Percentiles rank a stretch among this genome's conserved stretches.
phyloP scores from a whole-genome alignment of 768 basidiomycete species.

The Lentinula sp. region DNA sequence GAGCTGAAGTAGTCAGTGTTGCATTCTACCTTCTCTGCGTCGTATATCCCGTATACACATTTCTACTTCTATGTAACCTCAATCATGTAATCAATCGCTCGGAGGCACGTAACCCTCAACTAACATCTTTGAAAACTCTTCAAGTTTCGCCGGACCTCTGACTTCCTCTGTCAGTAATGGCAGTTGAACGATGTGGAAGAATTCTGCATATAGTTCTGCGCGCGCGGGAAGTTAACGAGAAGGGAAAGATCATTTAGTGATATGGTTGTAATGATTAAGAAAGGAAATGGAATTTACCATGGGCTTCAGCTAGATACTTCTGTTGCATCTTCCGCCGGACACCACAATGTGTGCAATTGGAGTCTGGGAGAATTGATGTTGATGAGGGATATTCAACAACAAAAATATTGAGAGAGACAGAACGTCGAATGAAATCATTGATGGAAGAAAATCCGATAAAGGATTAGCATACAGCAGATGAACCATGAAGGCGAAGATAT shows the following conservation, averaged over 20 bases:
- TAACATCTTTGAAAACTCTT: constrained; percentile 90
- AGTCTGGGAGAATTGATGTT: constrained; percentile 41
- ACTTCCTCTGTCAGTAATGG: constrained; percentile 97
- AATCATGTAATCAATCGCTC: neutral
- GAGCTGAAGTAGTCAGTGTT: neutral
- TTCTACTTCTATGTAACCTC: too few relatives aligned
- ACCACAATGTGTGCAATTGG: constrained; percentile 92
- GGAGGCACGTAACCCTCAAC: constrained; percentile 71
- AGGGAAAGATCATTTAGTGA: constrained; percentile 42
- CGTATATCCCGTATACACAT: too few relatives aligned
- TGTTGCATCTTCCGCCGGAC: constrained; percentile 98
- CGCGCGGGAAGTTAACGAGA: neutral
- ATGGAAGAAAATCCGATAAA: too few relatives aligned
- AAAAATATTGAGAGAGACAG: neutral
- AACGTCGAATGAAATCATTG: neutral
- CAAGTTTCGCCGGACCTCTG: constrained; percentile 88
- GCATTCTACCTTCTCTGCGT: neutral
- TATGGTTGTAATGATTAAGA: constrained; percentile 39
- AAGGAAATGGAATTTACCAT: constrained; percentile 21
- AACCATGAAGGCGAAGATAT: too few relatives aligned
- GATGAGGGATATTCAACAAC: neutral
- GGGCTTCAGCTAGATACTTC: constrained; percentile 93
- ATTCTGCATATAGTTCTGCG: constrained; percentile 73
- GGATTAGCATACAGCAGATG: too few relatives aligned
- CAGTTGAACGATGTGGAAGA: constrained; percentile 94